Percentiles rank a stretch among this genome's conserved stretches.
phyloP scores from a whole-genome alignment of 2,329 filamentous ascomycete species.

The Monosporascus ibericus region DNA sequence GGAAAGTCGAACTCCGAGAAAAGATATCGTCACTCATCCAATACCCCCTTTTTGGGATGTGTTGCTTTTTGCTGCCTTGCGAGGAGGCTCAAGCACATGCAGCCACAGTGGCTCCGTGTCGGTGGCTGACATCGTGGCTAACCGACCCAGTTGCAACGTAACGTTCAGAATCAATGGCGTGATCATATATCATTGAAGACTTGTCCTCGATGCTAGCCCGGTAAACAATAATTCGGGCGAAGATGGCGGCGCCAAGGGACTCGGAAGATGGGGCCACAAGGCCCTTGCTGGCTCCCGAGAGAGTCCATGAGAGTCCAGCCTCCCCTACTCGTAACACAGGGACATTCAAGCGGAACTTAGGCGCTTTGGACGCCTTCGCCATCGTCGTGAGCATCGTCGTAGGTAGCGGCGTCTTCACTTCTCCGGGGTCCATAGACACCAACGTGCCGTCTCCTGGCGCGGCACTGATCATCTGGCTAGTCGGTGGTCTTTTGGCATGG shows the following conservation, averaged over 20 bases:
- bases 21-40: no score
- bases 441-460: slow-evolving; percentile 57
- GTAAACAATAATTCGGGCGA: no score
- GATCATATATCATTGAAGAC: no score
- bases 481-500: slow-evolving; percentile 58
- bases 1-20: no score
- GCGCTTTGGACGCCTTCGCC: slow-evolving; percentile 37
- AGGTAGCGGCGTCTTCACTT: slow-evolving; percentile 60
- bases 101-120: no score
- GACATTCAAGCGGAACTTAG: slow-evolving; percentile 25
- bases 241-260: background rate
- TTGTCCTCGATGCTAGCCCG: no score
- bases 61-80: no score
- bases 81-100: no score
- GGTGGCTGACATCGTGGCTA: no score
- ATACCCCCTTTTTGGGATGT: no score
- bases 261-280: background rate
- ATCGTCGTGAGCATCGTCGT: slow-evolving; percentile 60
- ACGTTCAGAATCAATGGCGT: no score
- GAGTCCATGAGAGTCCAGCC: background rate
- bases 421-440: slow-evolving; percentile 55
- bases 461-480: slow-evolving; percentile 53
- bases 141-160: no score
- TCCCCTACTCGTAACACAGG: background rate
- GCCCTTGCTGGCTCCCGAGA: background rate